Base-by-base conservation (phyloP, 345 rosid species). In the Stellera chamaejasme region DNA sequence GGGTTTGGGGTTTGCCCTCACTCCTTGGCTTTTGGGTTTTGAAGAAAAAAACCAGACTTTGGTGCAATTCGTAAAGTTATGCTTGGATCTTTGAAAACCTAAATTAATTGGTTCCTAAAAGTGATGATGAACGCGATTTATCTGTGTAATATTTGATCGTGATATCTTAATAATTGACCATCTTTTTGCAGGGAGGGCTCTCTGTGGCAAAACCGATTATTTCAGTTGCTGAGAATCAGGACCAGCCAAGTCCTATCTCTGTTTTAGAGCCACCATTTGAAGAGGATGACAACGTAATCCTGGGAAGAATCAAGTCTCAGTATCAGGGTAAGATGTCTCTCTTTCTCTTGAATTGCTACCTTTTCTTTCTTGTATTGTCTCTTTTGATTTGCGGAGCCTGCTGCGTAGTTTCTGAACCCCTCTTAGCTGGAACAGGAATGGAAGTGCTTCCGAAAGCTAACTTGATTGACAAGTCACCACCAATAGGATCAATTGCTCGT, bases 171-270 rank as follows among this genome's bases (percentile, higher is more conserved):
- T 3, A 32, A 32, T 32, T 32, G 39, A 19, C 0, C 39, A 32
- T 69, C 64, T 72, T 74, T 56, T 72, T 73, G 73, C 78, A 93
- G 97, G 82, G 63, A 16, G 79, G 64, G 11, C 27, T 77, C 45
- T 75, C 79, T 45, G 66, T 75, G 54, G 65, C 78, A 13, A 85
- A 76, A 60, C 74, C 70, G 43, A 56, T 57, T 45, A 50, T 71
- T 58, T 48, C 64, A 50, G 60, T 45, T 27, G 76, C 63, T 54
- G 87, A 82, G 72, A 88, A 76, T 81, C 94, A 79, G 73, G 96
- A 87, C 74, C 99, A 90, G 66, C 97, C 90, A 32, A 94, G 97
- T 69, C 99, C 96, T 48, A 79, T 83, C 43, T 90, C 99, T 4
- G 96, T 85, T 77, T 69, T 94, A 68, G 85, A 90, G 27, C 77